phyloP scores from a whole-genome alignment of 2,329 filamentous ascomycete genomes.

The Nectriaceae sp. region DNA sequence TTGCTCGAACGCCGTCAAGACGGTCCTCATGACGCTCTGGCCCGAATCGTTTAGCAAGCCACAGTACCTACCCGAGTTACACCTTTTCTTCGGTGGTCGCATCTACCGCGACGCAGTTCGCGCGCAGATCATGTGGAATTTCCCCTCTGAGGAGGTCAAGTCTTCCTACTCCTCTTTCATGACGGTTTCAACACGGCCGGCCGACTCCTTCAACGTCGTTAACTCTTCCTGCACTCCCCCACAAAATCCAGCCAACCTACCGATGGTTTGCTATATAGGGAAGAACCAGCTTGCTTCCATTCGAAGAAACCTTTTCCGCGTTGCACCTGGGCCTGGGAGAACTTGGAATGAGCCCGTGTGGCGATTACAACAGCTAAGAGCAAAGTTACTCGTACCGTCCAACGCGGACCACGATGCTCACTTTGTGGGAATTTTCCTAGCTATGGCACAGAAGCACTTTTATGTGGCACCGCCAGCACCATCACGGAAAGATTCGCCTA shows the following conservation, averaged over 20 bases:
- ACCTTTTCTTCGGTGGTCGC: conserved; percentile 51
- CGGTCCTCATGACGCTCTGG: conserved; percentile 48
- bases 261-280: conserved; percentile 50
- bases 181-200: conserved; percentile 39
- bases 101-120: conserved; percentile 48
- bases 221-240: conserved; percentile 21
- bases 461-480: conserved; percentile 37
- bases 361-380: conserved; percentile 48
- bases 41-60: conserved; percentile 35
- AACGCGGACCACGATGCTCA: conserved; percentile 55
- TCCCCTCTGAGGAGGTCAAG: conserved; percentile 26
- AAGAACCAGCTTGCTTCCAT: conserved; percentile 48
- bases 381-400: conserved; percentile 48
- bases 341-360: conserved; percentile 49
- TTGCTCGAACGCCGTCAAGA: conserved; percentile 44
- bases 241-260: conserved; percentile 26
- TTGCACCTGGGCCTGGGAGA: conserved; percentile 42
- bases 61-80: conserved; percentile 42
- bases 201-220: conserved; percentile 31
- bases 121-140: conserved; percentile 53
- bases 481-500: conserved; percentile 28
- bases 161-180: conserved; percentile 35
- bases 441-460: conserved; percentile 59
- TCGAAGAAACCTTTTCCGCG: conserved; percentile 49
- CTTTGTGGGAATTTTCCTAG: conserved; percentile 53